Evolutionary conservation across 768 basidiomycete genomes (phyloP).

Genomic region (Agrocybe pediades): DNA sequence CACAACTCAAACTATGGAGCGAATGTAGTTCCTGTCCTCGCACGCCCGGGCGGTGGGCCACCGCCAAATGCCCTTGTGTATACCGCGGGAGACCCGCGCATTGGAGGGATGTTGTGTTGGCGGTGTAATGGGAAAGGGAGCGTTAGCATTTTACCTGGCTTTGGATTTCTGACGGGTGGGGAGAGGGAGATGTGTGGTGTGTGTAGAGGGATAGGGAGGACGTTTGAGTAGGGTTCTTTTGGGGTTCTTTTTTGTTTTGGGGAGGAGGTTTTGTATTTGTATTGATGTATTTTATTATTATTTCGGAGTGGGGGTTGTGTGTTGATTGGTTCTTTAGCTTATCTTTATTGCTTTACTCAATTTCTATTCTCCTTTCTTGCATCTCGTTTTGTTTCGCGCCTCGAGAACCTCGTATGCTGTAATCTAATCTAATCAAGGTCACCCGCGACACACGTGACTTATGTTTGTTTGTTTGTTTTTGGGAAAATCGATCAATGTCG

Average conservation of each 20-base stretch:
- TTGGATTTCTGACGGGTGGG: constrained; percentile 38
- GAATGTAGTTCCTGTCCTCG: too few species aligned
- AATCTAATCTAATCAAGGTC: too few species aligned
- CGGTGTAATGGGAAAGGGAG: constrained; percentile 63
- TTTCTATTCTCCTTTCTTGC: too few species aligned
- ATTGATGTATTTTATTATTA: too few species aligned
- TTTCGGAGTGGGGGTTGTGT: too few species aligned
- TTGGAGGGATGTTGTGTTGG: constrained; percentile 71
- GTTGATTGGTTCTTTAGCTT: neutral
- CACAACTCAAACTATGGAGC: too few species aligned
- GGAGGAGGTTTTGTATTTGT: neutral
- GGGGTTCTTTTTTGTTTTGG: neutral
- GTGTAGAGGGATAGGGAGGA: constrained; percentile 69
- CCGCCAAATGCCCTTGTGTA: constrained; percentile 50
- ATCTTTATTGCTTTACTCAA: constrained; percentile 5
- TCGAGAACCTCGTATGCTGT: too few species aligned
- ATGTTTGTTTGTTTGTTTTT: too few species aligned
- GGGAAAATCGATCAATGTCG: too few species aligned
- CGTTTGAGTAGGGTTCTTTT: constrained; percentile 28
- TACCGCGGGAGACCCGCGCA: constrained; percentile 64
- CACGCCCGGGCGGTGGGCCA: constrained; percentile 12
- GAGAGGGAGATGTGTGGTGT: constrained; percentile 44
- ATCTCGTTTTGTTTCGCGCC: too few species aligned
- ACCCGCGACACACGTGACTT: too few species aligned
- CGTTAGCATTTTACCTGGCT: constrained; percentile 45